These are phyloP conservation scores for Talaromyces atroroseus DNA, from an alignment of 2,329 filamentous ascomycete genomes.

Conservation along the genomic window DNA sequence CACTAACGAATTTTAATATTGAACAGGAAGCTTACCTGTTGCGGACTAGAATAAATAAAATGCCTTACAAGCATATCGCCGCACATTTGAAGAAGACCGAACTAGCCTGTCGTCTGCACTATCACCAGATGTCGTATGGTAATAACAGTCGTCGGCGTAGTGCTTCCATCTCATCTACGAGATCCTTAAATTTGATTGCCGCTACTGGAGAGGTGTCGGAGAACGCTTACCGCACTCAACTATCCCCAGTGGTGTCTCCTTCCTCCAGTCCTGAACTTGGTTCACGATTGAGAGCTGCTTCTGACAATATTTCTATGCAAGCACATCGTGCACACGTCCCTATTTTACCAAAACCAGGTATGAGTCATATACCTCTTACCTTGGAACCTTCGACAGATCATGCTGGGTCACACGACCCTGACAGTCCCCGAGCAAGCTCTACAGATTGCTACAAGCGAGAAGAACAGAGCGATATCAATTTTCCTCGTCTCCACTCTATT, in stretches of 20 bases:
- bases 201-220: constrained; percentile 23
- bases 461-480: constrained; percentile 45
- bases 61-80: constrained; percentile 88
- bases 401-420: neutral
- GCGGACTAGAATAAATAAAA: constrained; percentile 77
- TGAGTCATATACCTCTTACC: constrained; percentile 33
- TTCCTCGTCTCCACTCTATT: constrained; percentile 61
- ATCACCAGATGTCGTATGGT: constrained; percentile 77
- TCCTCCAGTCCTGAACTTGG: constrained; percentile 21
- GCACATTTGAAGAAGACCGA: constrained; percentile 82
- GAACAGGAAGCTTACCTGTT: constrained; percentile 73
- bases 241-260: constrained; percentile 45
- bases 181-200: constrained; percentile 38
- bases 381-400: constrained; percentile 22
- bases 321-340: constrained; percentile 24
- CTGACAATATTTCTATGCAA: constrained; percentile 11
- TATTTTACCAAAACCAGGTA: constrained; percentile 27
- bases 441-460: constrained; percentile 24
- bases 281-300: constrained; percentile 4
- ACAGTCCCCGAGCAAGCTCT: neutral
- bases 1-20: neutral
- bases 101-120: constrained; percentile 79
- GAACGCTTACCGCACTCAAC: constrained; percentile 32
- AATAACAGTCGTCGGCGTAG: constrained; percentile 74
- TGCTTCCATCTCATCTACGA: constrained; percentile 61